Evolutionary conservation across 176 grass and related monocot genomes (phyloP), one percentile per base, ranked within the genome.

Genomic region (Musa schizocarpa): DNA sequence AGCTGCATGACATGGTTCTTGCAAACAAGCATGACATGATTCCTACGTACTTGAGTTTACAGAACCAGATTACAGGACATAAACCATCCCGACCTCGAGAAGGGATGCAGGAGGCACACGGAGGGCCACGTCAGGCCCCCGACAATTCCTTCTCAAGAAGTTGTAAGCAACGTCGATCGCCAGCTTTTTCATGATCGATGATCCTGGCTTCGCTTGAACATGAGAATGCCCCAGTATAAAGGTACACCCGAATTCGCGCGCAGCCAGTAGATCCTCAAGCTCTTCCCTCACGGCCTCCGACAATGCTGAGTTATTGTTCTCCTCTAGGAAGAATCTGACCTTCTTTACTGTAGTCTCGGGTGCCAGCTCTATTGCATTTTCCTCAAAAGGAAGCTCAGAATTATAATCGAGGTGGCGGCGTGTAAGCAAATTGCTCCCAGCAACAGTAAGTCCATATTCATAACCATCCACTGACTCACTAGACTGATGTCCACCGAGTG

Each of bases 1-100:
- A 6, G 34, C 4, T 6, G 34, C 34, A 43, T 43, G 34, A 43
- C 34, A 43, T 43, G 34, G 34, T 43, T 43, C 34, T 43, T 43
- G 34, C 34, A 43, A 43, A 5, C 34, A 43, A 43, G 34, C 34
- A 43, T 5, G 3, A 5, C 34, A 43, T 43, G 34, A 43, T 43
- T 43, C 34, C 34, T 6, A 43, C 34, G 0, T 4, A 43, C 34
- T 43, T 6, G 34, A 34, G 29, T 34, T 34, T 43, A 43, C 34
- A 6, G 4, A 5, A 43, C 4, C 27, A 70, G 65, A 11, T 97
- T 83, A 99, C 25, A 99, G 82, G 70, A 99, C 95, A 83, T 99
- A 99, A 2, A 99, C 95, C 95, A 99, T 89, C 63, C 95, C 95
- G 26, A 99, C 95, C 88, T 99, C 95, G 2, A 99, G 86, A 52